Evolutionary conservation across 345 rosid genomes (phyloP), one percentile per base, ranked within the genome.

Genomic region (Arabidopsis suecica): DNA sequence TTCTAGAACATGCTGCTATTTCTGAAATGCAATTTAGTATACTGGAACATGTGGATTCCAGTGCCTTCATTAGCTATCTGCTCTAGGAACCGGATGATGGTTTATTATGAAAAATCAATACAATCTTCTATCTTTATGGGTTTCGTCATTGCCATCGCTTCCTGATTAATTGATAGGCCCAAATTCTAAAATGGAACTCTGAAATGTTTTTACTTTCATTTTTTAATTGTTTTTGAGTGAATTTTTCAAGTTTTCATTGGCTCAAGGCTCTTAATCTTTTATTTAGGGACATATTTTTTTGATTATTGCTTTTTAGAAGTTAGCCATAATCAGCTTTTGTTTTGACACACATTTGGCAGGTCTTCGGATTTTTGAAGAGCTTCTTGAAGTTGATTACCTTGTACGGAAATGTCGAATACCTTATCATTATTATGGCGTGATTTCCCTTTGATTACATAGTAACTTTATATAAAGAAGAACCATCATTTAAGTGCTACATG

Each of bases 331-430:
- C 9, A 58, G 62, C 36, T 47, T 68, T 51, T 68, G 18, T 42
- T 37, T 73, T 60, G 61, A 37, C 34, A 33, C 67, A 33, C 32
- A 53, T 65, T 64, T 83, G 73, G 75, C 91, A 96, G 99, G 99
- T 73, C 99, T 96, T 66, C 93, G 99, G 83, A 93, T 96, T 75
- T 93, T 96, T 88, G 99, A 96, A 84, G 99, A 93, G 88, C 99
- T 88, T 80, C 89, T 96, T 83, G 99, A 93, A 85, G 96, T 93
- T 63, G 99, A 96, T 81, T 96, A 96, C 84, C 99, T 96, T 79
- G 99, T 96, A 89, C 69, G 93, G 69, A 63, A 40, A 40, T 78
- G 16, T 76, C 72, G 22, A 33, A 18, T 72, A 51, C 12, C 40
- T 60, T 67, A 10, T 53, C 12, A 16, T 63, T 56, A 16, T 61